Conservation (phyloP, 768 basidiomycete genomes). For the Termitomyces sp. region DNA sequence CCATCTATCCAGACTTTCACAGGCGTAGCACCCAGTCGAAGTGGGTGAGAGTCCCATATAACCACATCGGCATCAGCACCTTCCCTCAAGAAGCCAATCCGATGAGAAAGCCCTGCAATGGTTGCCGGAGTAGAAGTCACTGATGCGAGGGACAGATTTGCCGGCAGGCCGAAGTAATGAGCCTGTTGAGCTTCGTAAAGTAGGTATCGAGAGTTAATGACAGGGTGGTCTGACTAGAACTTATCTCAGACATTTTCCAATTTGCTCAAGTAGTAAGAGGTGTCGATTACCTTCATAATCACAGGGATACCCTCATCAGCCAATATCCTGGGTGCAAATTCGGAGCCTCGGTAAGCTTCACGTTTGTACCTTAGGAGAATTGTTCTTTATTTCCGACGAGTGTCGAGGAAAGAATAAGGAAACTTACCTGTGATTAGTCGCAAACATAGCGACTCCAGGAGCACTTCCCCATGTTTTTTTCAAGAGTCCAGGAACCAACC, state of each 20-base stretch:
- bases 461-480: slow-evolving; percentile 65
- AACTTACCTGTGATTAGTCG: slow-evolving; percentile 61
- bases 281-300: slow-evolving; percentile 60
- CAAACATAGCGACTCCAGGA: slow-evolving; percentile 77
- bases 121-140: slow-evolving; percentile 65
- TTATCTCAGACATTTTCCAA: not conserved
- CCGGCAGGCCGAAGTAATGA: slow-evolving; percentile 59
- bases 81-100: slow-evolving; percentile 57
- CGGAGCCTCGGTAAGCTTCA: slow-evolving; percentile 65
- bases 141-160: slow-evolving; percentile 53
- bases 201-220: slow-evolving; percentile 61
- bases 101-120: slow-evolving; percentile 68
- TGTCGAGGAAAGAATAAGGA: not conserved
- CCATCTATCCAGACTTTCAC: slow-evolving; percentile 82
- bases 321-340: slow-evolving; percentile 73
- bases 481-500: slow-evolving; percentile 78
- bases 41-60: slow-evolving; percentile 72
- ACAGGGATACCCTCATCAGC: slow-evolving; percentile 68
- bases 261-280: not conserved
- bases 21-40: slow-evolving; percentile 71
- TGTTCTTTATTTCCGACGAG: not conserved
- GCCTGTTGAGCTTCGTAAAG: slow-evolving; percentile 70
- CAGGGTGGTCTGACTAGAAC: slow-evolving; percentile 50
- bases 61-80: slow-evolving; percentile 70
- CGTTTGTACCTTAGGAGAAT: slow-evolving; percentile 34